Evolutionary conservation across 371 early-diverging fungal species (phyloP), one percentile per base, ranked within the genome.

Genomic region (Apophysomyces ossiformis): DNA sequence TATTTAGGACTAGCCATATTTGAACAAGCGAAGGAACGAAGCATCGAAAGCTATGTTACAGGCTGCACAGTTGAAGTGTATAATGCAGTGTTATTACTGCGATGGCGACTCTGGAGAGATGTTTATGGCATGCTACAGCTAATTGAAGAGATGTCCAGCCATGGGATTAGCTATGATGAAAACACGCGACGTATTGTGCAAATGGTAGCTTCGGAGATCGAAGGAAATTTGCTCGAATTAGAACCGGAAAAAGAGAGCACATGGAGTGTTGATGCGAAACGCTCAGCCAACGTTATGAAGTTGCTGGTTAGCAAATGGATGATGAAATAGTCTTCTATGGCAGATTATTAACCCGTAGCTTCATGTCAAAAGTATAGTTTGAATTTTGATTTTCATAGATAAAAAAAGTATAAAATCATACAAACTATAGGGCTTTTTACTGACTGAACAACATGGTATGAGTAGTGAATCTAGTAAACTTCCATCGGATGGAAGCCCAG

Each of bases 1-100:
- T 83, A 83, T 58, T 54, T 83, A 39, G 81, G 81, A 1, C 37
- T 83, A 35, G 65, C 83, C 1, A 72, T 83, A 2, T 83, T 83
- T 65, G 79, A 83, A 45, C 70, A 74, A n/a, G 72, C 69, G 36
- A 83, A 83, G 58, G 9, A 45, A 11, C 65, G 68, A 35, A 78
- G 79, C 38, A 43, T 78, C 0, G 54, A 60, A 8, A 83, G 83
- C 35, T 83, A 83, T 39, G 67, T 83, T 5, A 32, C 44, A 9
- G 83, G 83, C 9, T 83, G 83, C 43, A 83, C 79, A 7, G 59
- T 67, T 0, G 62, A 72, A 1, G 79, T 72, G 8, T 83, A 83
- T 35, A 77, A 83, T 62, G 56, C 72, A 0, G 62, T 79, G 43
- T 46, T 83, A 8, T 56, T 50, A 16, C 56, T 77, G 35, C 74